Evolutionary conservation across 306 rosid genomes (phyloP).

Genomic region (Hippophae tibetana): DNA sequence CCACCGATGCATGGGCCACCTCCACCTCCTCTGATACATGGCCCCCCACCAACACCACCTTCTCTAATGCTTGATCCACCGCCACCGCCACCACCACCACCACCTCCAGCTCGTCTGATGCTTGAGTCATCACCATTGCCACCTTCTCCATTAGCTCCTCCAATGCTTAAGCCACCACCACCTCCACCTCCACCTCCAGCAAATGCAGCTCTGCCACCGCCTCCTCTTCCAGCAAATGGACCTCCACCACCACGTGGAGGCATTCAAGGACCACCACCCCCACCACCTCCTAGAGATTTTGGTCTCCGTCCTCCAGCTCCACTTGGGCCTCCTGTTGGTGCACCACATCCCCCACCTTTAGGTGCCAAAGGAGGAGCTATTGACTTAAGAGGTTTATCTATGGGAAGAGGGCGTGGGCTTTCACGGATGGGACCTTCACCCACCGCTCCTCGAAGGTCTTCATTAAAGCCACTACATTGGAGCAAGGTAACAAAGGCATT

Average conservation of each 20-base stretch:
- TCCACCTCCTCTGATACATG: too few species aligned
- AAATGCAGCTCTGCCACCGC: constrained; percentile 43
- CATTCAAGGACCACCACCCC: constrained; percentile 22
- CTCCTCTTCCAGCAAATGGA: constrained; percentile 26
- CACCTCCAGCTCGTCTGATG: too few species aligned
- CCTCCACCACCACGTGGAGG: constrained; percentile 24
- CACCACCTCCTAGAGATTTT: constrained; percentile 35
- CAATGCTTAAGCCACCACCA: too few species aligned
- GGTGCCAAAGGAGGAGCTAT: constrained; percentile 48
- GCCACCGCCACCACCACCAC: too few species aligned
- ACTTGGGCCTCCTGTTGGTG: constrained; percentile 51
- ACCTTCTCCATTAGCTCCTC: too few species aligned
- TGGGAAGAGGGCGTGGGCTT: constrained; percentile 82
- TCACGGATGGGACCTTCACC: constrained; percentile 41
- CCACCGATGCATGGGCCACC: too few species aligned
- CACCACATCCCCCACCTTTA: constrained; percentile 54
- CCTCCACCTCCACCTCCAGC: constrained; percentile 33
- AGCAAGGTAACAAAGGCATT: constrained; percentile 85
- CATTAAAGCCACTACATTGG: constrained; percentile 92
- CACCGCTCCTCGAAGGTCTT: constrained; percentile 52
- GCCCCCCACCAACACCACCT: too few species aligned
- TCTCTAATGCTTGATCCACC: too few species aligned
- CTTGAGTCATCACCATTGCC: too few species aligned
- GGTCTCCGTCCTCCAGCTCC: constrained; percentile 44
- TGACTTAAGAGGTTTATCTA: constrained; percentile 35